Percentiles rank a stretch among this genome's conserved stretches.
Conservation (phyloP, 495 filamentous ascomycete genomes). For the Aeminium ludgeri region DNA sequence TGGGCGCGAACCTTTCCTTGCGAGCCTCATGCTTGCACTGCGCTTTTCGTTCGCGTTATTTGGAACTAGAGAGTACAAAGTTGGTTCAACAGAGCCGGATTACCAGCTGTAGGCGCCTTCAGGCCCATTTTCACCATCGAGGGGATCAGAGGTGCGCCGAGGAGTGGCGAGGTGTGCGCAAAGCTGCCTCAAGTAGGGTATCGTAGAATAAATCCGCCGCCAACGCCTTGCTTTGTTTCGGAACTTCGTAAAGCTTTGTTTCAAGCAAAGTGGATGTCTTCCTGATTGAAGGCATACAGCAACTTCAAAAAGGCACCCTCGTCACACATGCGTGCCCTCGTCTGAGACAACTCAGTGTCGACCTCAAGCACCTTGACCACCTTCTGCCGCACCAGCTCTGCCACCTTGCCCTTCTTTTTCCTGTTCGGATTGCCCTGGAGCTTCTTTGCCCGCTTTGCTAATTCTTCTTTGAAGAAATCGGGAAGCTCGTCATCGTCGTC, state of each 20-base stretch:
- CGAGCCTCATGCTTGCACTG: too few relatives aligned
- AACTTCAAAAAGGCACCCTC: constrained; percentile 76
- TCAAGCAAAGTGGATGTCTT: constrained; percentile 86
- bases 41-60: too few relatives aligned
- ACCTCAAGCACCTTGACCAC: constrained; percentile 64
- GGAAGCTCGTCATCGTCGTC: constrained; percentile 47
- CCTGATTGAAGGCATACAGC: constrained; percentile 65
- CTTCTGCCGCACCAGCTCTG: constrained; percentile 62
- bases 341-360: constrained; percentile 59
- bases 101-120: too few relatives aligned
- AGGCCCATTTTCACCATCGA: too few relatives aligned
- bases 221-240: background rate
- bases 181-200: background rate
- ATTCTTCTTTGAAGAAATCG: constrained; percentile 60
- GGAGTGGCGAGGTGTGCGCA: too few relatives aligned
- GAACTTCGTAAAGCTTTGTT: background rate
- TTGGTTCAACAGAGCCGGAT: too few relatives aligned
- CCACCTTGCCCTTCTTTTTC: constrained; percentile 58
- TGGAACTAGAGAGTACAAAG: too few relatives aligned
- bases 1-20: too few relatives aligned
- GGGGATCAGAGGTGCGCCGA: too few relatives aligned
- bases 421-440: constrained; percentile 29
- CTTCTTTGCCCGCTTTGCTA: constrained; percentile 29
- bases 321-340: constrained; percentile 67
- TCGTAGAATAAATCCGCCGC: background rate